A percentile compares a stretch with the other conserved stretches of the same genome.
Conservation (phyloP, 257 asterid genomes). For the Jacaranda copaia region DNA sequence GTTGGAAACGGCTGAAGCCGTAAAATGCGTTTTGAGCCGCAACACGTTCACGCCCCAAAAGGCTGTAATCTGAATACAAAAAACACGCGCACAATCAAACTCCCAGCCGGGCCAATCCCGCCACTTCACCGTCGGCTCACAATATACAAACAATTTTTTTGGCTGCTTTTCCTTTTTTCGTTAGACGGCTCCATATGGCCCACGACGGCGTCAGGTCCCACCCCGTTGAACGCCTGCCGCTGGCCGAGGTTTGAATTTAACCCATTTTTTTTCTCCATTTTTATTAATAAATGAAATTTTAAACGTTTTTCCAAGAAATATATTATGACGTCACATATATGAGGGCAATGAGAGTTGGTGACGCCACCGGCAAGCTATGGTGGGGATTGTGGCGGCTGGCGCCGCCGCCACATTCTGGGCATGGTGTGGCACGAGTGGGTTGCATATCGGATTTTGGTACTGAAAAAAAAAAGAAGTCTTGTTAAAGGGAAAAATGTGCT, state of each 20-base stretch:
- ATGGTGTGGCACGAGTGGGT: constrained; percentile 29
- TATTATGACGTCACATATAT: neutral
- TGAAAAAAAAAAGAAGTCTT: neutral
- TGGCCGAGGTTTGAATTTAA: neutral
- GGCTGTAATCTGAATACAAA: neutral
- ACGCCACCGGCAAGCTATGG: constrained; percentile 34
- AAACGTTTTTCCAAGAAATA: too few relatives aligned
- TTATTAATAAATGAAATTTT: too few relatives aligned
- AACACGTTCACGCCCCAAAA: neutral
- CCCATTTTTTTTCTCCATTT: neutral
- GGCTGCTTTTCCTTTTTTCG: neutral
- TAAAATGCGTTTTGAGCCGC: constrained; percentile 1
- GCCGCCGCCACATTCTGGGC: constrained; percentile 28
- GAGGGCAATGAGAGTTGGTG: neutral
- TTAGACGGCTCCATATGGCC: constrained; percentile 8
- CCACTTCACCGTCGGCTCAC: constrained; percentile 3
- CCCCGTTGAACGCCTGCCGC: neutral
- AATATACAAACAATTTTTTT: neutral
- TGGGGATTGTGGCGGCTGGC: constrained; percentile 43
- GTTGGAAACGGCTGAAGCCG: constrained; percentile 5
- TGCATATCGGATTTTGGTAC: constrained; percentile 16
- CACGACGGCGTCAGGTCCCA: constrained; percentile 32
- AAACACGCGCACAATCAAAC: constrained; percentile 10
- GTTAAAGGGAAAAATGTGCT: neutral
- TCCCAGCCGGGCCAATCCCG: neutral